Evolutionary conservation across 805 yeast genomes (phyloP).

Genomic region (Metschnikowia kunwiensis): DNA sequence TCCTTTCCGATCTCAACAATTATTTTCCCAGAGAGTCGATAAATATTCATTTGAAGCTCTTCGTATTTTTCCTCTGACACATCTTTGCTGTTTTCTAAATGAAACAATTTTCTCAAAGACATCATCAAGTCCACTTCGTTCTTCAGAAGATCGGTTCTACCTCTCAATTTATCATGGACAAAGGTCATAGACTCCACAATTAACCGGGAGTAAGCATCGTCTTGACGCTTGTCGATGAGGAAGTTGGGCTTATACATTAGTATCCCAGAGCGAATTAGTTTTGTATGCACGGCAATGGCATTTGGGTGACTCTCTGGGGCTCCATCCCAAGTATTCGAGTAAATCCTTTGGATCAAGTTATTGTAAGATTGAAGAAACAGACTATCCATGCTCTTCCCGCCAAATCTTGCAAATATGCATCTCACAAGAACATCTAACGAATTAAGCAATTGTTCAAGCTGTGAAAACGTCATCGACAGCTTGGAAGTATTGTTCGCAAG

Average conservation of each 20-base stretch:
- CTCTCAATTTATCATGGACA: constrained; percentile 24
- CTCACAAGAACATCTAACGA: constrained; percentile 25
- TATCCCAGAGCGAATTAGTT: constrained; percentile 28
- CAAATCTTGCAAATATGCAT: constrained; percentile 20
- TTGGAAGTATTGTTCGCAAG: constrained; percentile 26
- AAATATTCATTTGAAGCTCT: constrained; percentile 6
- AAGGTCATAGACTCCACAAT: constrained; percentile 24
- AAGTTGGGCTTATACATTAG: constrained; percentile 27
- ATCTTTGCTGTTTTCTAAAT: constrained; percentile 4
- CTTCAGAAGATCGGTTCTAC: constrained; percentile 12
- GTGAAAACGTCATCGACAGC: constrained; percentile 24
- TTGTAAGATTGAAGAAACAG: constrained; percentile 24
- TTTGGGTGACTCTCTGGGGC: constrained; percentile 15
- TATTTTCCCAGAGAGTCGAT: constrained; percentile 2
- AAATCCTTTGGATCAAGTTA: constrained; percentile 25
- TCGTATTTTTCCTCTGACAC: constrained; percentile 3
- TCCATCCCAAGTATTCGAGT: constrained; percentile 27
- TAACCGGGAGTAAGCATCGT: constrained; percentile 16
- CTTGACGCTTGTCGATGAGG: constrained; percentile 21
- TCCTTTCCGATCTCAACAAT: no score
- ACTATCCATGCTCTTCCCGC: constrained; percentile 11
- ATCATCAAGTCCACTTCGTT: constrained; percentile 22
- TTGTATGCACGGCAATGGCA: constrained; percentile 23
- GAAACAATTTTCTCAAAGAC: constrained; percentile 19
- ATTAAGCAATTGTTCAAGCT: constrained; percentile 22